Evolutionary conservation across 2,329 filamentous ascomycete genomes (phyloP).

Genomic region (Shiraia sp.): DNA sequence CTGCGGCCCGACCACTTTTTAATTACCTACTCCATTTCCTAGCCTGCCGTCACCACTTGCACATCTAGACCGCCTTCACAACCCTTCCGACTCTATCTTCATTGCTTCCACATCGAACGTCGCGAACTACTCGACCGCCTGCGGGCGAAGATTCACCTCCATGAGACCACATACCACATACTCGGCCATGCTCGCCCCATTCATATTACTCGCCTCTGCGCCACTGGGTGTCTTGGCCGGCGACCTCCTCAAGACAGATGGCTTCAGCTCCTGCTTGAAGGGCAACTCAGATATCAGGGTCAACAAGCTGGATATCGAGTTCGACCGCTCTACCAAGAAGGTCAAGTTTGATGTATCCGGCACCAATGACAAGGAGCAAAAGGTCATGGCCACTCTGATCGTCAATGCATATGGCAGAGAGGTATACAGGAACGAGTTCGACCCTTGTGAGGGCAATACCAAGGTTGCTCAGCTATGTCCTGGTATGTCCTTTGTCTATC

Average conservation of each 20-base stretch:
- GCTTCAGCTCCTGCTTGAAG: slow-evolving; percentile 73
- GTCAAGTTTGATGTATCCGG: slow-evolving; percentile 84
- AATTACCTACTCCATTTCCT: slow-evolving; percentile 29
- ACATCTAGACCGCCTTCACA: background rate
- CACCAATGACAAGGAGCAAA: slow-evolving; percentile 71
- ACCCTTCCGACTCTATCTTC: background rate
- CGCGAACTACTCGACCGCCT: slow-evolving; percentile 25
- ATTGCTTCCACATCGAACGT: slow-evolving; percentile 15
- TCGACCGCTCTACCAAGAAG: slow-evolving; percentile 73
- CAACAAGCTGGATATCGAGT: slow-evolving; percentile 74
- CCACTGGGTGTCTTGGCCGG: slow-evolving; percentile 61
- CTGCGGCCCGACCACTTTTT: slow-evolving; percentile 31
- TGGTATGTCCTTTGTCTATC: slow-evolving; percentile 54
- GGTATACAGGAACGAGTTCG: slow-evolving; percentile 78
- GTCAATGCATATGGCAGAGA: slow-evolving; percentile 83
- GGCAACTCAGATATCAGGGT: slow-evolving; percentile 66
- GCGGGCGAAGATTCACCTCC: slow-evolving; percentile 29
- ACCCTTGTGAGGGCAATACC: slow-evolving; percentile 74
- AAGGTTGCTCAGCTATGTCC: slow-evolving; percentile 80
- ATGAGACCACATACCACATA: slow-evolving; percentile 43
- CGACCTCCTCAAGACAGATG: slow-evolving; percentile 77
- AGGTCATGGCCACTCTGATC: slow-evolving; percentile 75
- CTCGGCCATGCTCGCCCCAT: slow-evolving; percentile 44
- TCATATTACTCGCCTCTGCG: slow-evolving; percentile 42
- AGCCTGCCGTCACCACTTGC: slow-evolving; percentile 5